Conservation (phyloP, 2,329 filamentous ascomycete species). For the Arthrobotrys sinensis region DNA sequence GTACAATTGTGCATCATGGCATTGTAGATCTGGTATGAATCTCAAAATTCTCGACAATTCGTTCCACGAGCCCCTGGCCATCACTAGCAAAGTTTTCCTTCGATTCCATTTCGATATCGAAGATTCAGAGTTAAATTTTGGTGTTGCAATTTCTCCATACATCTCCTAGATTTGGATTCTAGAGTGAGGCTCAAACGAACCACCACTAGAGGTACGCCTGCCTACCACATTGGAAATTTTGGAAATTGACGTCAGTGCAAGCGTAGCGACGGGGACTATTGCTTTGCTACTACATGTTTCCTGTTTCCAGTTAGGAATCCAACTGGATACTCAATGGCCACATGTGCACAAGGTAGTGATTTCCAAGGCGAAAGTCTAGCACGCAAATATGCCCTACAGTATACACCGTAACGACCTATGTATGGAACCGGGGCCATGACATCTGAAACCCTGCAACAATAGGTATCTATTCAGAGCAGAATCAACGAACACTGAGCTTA, state of each 20-base stretch:
- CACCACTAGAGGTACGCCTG: not conserved
- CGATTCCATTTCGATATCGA: slow-evolving; percentile 1
- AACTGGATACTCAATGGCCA: too few relatives aligned
- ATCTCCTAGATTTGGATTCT: slow-evolving; percentile 15
- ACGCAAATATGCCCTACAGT: too few relatives aligned
- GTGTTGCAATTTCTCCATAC: slow-evolving; percentile 34
- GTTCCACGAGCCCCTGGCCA: not conserved
- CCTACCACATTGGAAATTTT: not conserved
- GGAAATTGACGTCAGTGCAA: not conserved
- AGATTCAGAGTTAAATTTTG: slow-evolving; percentile 25
- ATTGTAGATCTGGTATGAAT: not conserved
- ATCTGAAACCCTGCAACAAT: too few relatives aligned
- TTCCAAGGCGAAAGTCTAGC: too few relatives aligned
- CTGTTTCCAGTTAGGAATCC: too few relatives aligned
- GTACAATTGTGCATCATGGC: not conserved
- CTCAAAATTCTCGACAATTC: slow-evolving; percentile 2
- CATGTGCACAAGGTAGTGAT: too few relatives aligned
- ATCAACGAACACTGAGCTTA: too few relatives aligned
- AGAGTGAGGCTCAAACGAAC: too few relatives aligned
- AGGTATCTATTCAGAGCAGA: too few relatives aligned
- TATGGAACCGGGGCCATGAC: too few relatives aligned
- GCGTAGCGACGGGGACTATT: not conserved
- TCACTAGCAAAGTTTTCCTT: slow-evolving; percentile 6
- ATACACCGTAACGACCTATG: too few relatives aligned
- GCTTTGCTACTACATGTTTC: too few relatives aligned